Evolutionary conservation across 2,329 filamentous ascomycete species (phyloP), one percentile per base, ranked within the genome.

Genomic region (Aspergillus nomiae): DNA sequence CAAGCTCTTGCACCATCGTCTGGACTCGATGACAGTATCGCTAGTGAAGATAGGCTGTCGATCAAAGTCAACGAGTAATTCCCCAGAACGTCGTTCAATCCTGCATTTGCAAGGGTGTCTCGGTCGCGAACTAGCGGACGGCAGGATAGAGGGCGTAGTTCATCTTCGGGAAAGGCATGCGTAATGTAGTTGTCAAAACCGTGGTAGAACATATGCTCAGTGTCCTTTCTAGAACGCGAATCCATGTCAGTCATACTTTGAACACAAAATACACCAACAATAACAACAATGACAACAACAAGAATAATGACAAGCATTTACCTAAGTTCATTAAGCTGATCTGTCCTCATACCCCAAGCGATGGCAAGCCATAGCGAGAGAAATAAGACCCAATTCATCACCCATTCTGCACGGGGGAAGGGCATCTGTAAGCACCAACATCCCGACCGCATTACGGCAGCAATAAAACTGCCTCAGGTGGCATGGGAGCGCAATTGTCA

Each of bases 21-120:
- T 34, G 80, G 79, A 62, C 83, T 81, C 6, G 86, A 96, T 9
- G 94, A 93, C 46, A 99, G 83, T 65, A 99, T 96, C 8, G 94
- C 95, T 62, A 99, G 87, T 0, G 94, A 97, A 16, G 94, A 97
- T 24, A 99, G 83, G 73, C 92, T 97, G 80, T 99, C 95, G 73
- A 99, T 94, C 55, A 98, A 84, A 1, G 95, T 98, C 66, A 99
- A 83, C 60, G 94, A 97, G 80, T 98, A 99, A 80, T 99, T 98
- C 5, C 95, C 95, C 50, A 99, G 85, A 16, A 96, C 94, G 77
- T 99, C 95, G 80, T 98, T 98, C 65, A 97, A 84, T 71, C 92
- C 94, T 69, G 95, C 87, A 73, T 96, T 90, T 62, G 86, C 85
- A 1, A 92, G 90, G 74, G 97, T 91, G 55, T 88, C 82, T 71